Evolutionary conservation across 345 rosid genomes (phyloP).

Genomic region (Gossypium sturtianum): DNA sequence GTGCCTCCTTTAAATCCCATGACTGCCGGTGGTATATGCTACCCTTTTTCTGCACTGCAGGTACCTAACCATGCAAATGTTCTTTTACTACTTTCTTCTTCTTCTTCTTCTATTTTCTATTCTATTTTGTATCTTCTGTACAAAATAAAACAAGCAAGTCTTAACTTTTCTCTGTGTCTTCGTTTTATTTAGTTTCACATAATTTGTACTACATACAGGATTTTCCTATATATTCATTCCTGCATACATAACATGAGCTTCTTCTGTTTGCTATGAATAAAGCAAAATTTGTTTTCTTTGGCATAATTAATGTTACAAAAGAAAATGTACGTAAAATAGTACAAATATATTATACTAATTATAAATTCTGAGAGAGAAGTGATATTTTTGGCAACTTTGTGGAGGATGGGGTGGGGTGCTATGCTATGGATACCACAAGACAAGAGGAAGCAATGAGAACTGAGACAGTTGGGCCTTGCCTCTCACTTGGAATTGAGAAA

Average conservation of each 20-base stretch:
- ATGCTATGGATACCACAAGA: neutral
- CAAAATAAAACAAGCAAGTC: neutral
- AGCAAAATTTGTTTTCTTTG: neutral
- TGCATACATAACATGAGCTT: neutral
- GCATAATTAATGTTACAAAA: neutral
- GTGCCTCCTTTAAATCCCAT: neutral
- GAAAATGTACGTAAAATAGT: neutral
- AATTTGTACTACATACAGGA: neutral
- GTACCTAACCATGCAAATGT: constrained; percentile 16
- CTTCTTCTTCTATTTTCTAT: neutral
- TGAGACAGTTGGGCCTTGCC: no score
- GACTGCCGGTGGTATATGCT: no score
- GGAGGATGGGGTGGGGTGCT: neutral
- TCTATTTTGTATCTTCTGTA: neutral
- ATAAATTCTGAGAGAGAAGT: neutral
- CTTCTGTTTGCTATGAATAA: neutral
- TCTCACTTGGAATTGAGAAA: neutral
- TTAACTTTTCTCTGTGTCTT: neutral
- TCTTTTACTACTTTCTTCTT: neutral
- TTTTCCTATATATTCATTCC: neutral
- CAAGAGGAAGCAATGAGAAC: neutral
- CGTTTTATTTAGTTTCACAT: neutral
- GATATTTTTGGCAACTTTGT: neutral
- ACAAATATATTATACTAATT: no score
- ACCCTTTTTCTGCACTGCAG: no score